Conservation (phyloP, 495 filamentous ascomycete species). For the Oidiodendron maius region DNA sequence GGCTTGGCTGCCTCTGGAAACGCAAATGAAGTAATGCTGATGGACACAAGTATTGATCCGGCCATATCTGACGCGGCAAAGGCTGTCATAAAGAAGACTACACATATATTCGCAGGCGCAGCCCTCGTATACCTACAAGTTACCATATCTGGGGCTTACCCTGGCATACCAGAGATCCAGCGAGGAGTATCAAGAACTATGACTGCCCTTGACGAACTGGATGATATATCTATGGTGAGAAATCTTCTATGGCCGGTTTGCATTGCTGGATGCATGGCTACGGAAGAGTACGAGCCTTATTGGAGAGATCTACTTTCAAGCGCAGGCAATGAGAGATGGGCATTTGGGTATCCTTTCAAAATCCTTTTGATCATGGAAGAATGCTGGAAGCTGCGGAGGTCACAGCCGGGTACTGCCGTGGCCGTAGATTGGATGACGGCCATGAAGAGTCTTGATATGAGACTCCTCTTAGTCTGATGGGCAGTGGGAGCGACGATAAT, state of each 20-base stretch:
- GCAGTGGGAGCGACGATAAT: too few species aligned
- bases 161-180: not conserved
- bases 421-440: not conserved
- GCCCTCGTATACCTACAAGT: conserved; percentile 5
- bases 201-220: not conserved
- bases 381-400: conserved; percentile 1
- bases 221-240: not conserved
- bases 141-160: conserved; percentile 22
- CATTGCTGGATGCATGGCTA: conserved; percentile 1
- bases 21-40: too few species aligned
- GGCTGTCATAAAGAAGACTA: too few species aligned
- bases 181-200: not conserved
- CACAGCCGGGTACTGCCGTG: not conserved
- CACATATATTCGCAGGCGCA: not conserved
- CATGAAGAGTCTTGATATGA: not conserved
- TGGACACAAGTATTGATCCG: too few species aligned
- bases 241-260: not conserved
- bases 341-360: not conserved
- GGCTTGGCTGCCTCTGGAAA: too few species aligned
- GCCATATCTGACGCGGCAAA: too few species aligned
- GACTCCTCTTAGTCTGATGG: not conserved
- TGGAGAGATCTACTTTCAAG: not conserved
- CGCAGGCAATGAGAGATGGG: not conserved
- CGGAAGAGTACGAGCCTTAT: not conserved
- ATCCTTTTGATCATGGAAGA: not conserved